phyloP scores from a whole-genome alignment of 108 stramenopile genomes.

The Fragilaria radians region DNA sequence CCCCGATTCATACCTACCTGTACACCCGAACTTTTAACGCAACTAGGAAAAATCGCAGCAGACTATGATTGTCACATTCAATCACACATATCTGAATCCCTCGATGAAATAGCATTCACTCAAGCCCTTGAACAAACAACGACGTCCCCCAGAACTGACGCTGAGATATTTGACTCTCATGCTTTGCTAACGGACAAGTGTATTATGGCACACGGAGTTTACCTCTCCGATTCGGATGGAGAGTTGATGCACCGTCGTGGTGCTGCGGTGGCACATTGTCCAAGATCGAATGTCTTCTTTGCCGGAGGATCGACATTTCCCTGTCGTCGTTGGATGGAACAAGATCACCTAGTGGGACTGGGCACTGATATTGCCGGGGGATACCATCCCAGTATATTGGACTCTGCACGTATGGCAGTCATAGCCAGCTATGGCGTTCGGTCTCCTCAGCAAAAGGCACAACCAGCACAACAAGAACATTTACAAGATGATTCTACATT shows the following conservation, averaged over 20 bases:
- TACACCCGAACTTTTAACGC: slow-evolving; percentile 43
- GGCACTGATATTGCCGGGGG: slow-evolving; percentile 78
- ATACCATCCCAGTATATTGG: slow-evolving; percentile 49
- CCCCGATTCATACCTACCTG: slow-evolving; percentile 72
- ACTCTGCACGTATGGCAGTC: slow-evolving; percentile 41
- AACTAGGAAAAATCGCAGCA: slow-evolving; percentile 37
- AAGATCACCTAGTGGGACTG: slow-evolving; percentile 46
- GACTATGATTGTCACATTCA: slow-evolving; percentile 36
- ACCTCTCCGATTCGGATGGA: slow-evolving; percentile 27
- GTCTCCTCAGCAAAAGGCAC: slow-evolving; percentile 5
- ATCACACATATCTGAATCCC: slow-evolving; percentile 22
- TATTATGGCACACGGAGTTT: slow-evolving; percentile 64
- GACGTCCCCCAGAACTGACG: slow-evolving; percentile 28
- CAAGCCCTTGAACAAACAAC: slow-evolving; percentile 37
- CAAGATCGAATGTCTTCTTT: slow-evolving; percentile 54
- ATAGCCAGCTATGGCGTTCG: slow-evolving; percentile 22
- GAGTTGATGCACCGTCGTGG: slow-evolving; percentile 19
- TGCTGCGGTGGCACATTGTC: slow-evolving; percentile 56
- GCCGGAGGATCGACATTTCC: slow-evolving; percentile 10
- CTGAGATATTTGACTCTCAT: slow-evolving; percentile 36
- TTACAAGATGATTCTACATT: slow-evolving; percentile 5
- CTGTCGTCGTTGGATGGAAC: slow-evolving; percentile 13
- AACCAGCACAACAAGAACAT: slow-evolving; percentile 14
- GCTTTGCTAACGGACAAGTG: slow-evolving; percentile 33
- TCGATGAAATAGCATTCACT: slow-evolving; percentile 52